phyloP scores from a whole-genome alignment of 257 asterid species.

The Asclepias syriaca region DNA sequence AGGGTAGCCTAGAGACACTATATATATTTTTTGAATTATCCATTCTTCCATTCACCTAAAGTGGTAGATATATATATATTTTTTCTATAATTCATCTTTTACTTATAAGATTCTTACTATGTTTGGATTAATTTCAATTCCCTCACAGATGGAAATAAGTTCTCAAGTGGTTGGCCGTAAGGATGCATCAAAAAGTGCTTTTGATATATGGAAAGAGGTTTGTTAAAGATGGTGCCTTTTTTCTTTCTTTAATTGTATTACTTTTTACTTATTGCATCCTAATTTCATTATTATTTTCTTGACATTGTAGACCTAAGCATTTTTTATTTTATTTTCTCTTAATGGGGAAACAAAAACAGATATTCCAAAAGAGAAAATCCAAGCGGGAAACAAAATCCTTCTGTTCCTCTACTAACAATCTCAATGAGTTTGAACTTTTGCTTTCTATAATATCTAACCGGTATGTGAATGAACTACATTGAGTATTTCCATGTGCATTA shows the following conservation, averaged over 20 bases:
- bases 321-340: slow-evolving; percentile 1
- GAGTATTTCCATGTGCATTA: slow-evolving; percentile 12
- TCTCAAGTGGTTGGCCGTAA: slow-evolving; percentile 95
- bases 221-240: slow-evolving; percentile 9
- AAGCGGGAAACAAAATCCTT: slow-evolving; percentile 46
- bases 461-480: slow-evolving; percentile 33
- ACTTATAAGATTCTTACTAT: neutral
- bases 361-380: slow-evolving; percentile 71
- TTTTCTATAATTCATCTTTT: neutral
- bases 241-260: neutral
- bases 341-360: slow-evolving; percentile 28
- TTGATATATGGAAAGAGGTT: slow-evolving; percentile 98
- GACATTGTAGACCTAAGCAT: slow-evolving; percentile 7
- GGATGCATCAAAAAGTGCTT: slow-evolving; percentile 76
- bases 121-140: slow-evolving; percentile 15
- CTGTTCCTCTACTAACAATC: slow-evolving; percentile 31
- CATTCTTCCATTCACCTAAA: neutral
- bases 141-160: slow-evolving; percentile 64
- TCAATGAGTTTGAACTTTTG: slow-evolving; percentile 61
- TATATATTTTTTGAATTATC: no score
- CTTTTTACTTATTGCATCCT: slow-evolving; percentile 9
- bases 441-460: slow-evolving; percentile 77
- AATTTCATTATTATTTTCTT: neutral
- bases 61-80: neutral
- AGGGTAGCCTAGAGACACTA: no score